A percentile compares a stretch with the other conserved stretches of the same genome.
phyloP scores from a whole-genome alignment of 2,329 filamentous ascomycete genomes.

The Elsinoe ampelina region DNA sequence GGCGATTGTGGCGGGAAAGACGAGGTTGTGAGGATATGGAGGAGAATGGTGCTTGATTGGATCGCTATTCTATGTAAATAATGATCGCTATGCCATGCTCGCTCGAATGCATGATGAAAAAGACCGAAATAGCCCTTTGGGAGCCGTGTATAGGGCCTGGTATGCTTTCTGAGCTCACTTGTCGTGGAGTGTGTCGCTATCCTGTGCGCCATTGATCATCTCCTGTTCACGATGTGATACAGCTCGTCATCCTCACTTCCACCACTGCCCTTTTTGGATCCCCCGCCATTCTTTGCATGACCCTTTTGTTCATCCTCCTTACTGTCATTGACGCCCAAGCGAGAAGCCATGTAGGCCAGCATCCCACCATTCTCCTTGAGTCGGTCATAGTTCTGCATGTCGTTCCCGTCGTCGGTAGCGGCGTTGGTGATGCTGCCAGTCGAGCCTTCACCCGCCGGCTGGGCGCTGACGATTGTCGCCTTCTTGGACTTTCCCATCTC shows the following conservation, averaged over 20 bases:
- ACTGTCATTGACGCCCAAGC: not conserved
- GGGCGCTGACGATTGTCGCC: not conserved
- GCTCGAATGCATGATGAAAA: not conserved
- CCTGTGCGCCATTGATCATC: too few relatives aligned
- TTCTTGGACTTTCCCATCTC: not conserved
- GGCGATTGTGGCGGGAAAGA: conserved; percentile 54
- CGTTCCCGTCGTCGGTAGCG: not conserved
- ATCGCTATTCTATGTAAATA: not conserved
- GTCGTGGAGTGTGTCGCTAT: too few relatives aligned
- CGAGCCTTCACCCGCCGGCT: too few relatives aligned
- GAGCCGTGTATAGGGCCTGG: not conserved
- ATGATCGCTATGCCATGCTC: conserved; percentile 9
- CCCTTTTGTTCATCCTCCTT: not conserved
- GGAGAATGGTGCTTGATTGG: not conserved
- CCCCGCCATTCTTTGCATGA: not conserved
- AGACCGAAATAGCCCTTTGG: not conserved
- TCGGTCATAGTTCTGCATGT: not conserved
- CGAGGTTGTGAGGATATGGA: conserved; percentile 51
- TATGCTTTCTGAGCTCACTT: not conserved
- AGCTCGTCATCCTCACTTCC: not conserved
- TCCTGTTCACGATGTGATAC: too few relatives aligned
- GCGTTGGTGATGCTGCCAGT: too few relatives aligned
- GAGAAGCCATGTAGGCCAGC: not conserved
- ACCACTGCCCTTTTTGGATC: not conserved
- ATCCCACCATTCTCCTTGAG: not conserved